These are phyloP conservation scores for Escovopsis sp. DNA, from an alignment of 2,329 filamentous ascomycete species.

Conservation along the genomic window DNA sequence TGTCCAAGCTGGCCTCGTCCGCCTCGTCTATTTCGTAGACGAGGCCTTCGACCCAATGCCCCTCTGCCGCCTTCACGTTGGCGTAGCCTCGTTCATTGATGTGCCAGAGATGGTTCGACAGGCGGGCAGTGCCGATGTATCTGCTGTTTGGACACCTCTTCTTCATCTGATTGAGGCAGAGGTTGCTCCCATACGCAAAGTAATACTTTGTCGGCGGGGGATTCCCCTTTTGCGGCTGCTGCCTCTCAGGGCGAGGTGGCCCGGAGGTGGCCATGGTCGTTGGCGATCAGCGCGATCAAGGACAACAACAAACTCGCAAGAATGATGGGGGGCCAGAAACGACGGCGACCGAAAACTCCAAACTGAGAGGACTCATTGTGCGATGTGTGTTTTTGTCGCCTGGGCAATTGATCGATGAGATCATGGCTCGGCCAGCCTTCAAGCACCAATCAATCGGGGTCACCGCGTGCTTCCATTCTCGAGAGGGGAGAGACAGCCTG, in stretches of 20 bases:
- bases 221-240: conserved; percentile 7
- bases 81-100: conserved; percentile 33
- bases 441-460: not conserved
- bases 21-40: conserved; percentile 23
- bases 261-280: conserved; percentile 1
- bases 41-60: conserved; percentile 25
- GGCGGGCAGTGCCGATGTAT: conserved; percentile 23
- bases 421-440: too few relatives aligned
- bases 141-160: conserved; percentile 26
- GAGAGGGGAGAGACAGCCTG: too few relatives aligned
- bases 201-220: conserved; percentile 20
- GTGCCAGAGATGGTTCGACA: conserved; percentile 27
- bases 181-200: conserved; percentile 33
- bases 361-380: not conserved
- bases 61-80: conserved; percentile 23
- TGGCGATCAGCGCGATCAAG: not conserved
- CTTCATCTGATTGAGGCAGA: conserved; percentile 30
- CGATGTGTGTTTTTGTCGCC: not conserved
- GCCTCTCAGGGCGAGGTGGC: conserved; percentile 4
- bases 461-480: not conserved
- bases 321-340: not conserved
- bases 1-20: conserved; percentile 25
- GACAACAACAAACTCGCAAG: not conserved
- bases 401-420: too few relatives aligned
- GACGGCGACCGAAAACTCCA: not conserved